Conservation (phyloP, 192 early-diverging fungal genomes). For the Entomortierella chlamydospora region DNA sequence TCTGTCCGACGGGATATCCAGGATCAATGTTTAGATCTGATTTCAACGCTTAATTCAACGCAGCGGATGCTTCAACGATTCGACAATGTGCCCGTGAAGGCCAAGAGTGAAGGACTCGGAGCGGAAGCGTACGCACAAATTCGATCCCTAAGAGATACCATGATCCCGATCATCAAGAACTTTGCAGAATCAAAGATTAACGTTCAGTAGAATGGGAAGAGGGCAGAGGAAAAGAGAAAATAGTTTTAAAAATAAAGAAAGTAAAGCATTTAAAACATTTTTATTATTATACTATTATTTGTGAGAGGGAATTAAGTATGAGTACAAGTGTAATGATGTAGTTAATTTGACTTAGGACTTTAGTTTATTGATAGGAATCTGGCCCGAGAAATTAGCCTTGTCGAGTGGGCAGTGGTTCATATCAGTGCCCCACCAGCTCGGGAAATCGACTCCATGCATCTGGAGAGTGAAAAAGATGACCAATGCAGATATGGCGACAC, state of each 20-base stretch:
- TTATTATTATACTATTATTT: neutral
- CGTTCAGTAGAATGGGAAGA: conserved; percentile 25
- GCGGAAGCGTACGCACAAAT: conserved; percentile 30
- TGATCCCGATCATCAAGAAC: conserved; percentile 52
- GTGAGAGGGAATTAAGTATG: neutral
- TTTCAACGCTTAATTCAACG: conserved; percentile 39
- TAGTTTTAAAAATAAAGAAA: neutral
- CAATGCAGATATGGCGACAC: conserved; percentile 59
- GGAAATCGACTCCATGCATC: conserved; percentile 49
- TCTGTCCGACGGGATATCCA: conserved; percentile 41
- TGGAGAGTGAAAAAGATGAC: conserved; percentile 59
- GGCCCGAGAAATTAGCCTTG: conserved; percentile 50
- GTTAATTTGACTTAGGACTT: neutral
- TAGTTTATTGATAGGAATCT: conserved; percentile 15
- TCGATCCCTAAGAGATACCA: conserved; percentile 23
- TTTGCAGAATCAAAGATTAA: conserved; percentile 48
- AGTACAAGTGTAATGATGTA: neutral
- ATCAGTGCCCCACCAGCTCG: conserved; percentile 63
- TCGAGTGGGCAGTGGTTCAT: conserved; percentile 61
- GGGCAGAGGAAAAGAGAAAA: too few species aligned
- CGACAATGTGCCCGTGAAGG: conserved; percentile 38
- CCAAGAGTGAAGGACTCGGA: conserved; percentile 15
- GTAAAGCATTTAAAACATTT: neutral
- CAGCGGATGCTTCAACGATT: conserved; percentile 46
- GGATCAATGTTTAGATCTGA: conserved; percentile 34